These are phyloP conservation scores for Fusarium proliferatum DNA, from an alignment of 2,329 filamentous ascomycete species.

Conservation along the genomic window DNA sequence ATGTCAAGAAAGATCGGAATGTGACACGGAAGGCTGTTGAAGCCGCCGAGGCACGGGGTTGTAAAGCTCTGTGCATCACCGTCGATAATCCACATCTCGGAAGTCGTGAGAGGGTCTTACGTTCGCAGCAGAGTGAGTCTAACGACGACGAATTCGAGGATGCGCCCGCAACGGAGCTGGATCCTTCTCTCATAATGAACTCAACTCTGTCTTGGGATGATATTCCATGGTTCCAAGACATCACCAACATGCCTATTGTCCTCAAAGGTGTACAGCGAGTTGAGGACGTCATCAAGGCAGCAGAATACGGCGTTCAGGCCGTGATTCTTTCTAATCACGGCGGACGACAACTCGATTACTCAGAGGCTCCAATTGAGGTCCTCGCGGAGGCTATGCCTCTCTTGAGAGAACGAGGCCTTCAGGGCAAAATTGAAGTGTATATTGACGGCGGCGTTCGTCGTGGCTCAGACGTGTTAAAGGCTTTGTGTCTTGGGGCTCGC, in stretches of 20 bases:
- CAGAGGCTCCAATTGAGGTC: slow-evolving; percentile 86
- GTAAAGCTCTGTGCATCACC: slow-evolving; percentile 23
- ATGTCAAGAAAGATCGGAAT: slow-evolving; percentile 22
- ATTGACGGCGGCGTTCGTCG: slow-evolving; percentile 90
- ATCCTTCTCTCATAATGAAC: slow-evolving; percentile 54
- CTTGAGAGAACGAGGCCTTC: slow-evolving; percentile 75
- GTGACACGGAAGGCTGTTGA: slow-evolving; percentile 8
- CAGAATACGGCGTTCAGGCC: slow-evolving; percentile 81
- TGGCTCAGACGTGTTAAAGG: slow-evolving; percentile 93
- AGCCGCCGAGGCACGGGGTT: slow-evolving; percentile 9
- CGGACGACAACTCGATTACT: slow-evolving; percentile 90
- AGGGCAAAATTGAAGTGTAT: slow-evolving; percentile 84
- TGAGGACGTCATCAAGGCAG: slow-evolving; percentile 88
- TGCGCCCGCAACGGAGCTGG: slow-evolving; percentile 16
- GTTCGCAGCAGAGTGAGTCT: background rate
- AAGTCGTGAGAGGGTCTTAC: slow-evolving; percentile 20
- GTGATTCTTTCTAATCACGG: slow-evolving; percentile 97
- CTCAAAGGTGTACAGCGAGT: slow-evolving; percentile 96
- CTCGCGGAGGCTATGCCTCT: slow-evolving; percentile 92
- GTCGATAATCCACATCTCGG: slow-evolving; percentile 24
- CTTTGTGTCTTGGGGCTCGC: slow-evolving; percentile 87
- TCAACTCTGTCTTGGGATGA: slow-evolving; percentile 92
- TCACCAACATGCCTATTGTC: slow-evolving; percentile 93
- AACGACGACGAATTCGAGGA: slow-evolving; percentile 7
- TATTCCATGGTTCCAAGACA: slow-evolving; percentile 87